phyloP scores from a whole-genome alignment of 441 rosid species.

The Adansonia gregorii region DNA sequence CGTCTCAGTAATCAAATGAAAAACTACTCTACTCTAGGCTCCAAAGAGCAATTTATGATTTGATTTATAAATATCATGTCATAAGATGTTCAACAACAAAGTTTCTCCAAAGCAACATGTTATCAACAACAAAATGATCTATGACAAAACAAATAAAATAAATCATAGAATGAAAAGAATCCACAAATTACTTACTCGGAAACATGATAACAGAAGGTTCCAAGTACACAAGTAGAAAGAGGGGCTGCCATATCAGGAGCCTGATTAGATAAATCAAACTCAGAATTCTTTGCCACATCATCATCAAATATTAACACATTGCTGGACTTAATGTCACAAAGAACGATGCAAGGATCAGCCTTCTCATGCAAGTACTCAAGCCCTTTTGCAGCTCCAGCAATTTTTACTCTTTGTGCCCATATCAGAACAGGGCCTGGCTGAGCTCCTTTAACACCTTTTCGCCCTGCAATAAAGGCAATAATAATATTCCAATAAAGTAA shows the following conservation, averaged over 20 bases:
- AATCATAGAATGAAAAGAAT: slow-evolving; percentile 17
- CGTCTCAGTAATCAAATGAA: slow-evolving; percentile 20
- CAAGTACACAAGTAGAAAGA: slow-evolving; percentile 80
- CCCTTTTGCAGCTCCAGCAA: slow-evolving; percentile 83
- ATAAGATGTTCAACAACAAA: not conserved
- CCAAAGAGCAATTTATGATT: not conserved
- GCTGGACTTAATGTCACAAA: slow-evolving; percentile 75
- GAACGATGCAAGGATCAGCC: slow-evolving; percentile 67
- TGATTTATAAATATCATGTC: not conserved
- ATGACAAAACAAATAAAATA: slow-evolving; percentile 15
- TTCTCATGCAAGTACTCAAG: too few relatives aligned
- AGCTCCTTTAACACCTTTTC: slow-evolving; percentile 78
- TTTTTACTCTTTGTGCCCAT: slow-evolving; percentile 73
- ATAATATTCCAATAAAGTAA: not conserved
- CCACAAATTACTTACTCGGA: slow-evolving; percentile 61
- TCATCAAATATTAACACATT: slow-evolving; percentile 71
- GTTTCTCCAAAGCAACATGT: not conserved
- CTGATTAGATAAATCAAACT: slow-evolving; percentile 76
- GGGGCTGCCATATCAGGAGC: slow-evolving; percentile 84
- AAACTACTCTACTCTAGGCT: not conserved
- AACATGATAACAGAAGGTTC: slow-evolving; percentile 76
- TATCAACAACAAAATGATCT: slow-evolving; percentile 16
- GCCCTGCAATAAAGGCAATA: slow-evolving; percentile 47
- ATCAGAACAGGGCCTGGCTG: slow-evolving; percentile 71
- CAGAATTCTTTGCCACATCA: slow-evolving; percentile 79